Evolutionary conservation across 1,284 basidiomycete genomes (phyloP).

Genomic region (Fomitopsis betulina): DNA sequence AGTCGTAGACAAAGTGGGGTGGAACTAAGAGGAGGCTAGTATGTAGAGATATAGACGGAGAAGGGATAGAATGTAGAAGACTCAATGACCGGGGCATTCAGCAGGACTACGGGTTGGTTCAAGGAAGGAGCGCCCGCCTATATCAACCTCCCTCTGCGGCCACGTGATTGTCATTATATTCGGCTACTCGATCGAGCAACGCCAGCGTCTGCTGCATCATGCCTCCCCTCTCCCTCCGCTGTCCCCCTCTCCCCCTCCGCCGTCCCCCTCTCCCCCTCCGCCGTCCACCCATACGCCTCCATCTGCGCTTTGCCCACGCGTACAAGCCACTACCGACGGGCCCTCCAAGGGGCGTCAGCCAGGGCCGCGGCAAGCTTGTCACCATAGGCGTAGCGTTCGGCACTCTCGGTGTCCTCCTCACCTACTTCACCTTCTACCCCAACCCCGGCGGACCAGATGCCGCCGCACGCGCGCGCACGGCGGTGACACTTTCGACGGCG

Average conservation of each 20-base stretch:
- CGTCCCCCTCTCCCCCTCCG: neutral
- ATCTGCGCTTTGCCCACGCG: neutral
- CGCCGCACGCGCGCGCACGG: neutral
- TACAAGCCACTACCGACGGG: neutral
- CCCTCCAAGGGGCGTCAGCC: neutral
- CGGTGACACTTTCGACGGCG: constrained; percentile 35
- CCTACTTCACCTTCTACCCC: constrained; percentile 39
- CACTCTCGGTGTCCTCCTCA: constrained; percentile 27
- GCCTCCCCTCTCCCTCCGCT: neutral
- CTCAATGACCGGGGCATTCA: neutral
- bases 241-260: neutral
- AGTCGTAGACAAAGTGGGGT: constrained; percentile 12
- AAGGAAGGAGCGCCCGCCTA: neutral
- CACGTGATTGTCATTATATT: neutral
- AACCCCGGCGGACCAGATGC: no score
- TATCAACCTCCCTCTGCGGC: neutral
- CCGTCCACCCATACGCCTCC: neutral
- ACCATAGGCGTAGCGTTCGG: neutral
- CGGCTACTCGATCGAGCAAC: neutral
- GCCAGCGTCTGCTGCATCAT: constrained; percentile 18
- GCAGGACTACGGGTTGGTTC: neutral
- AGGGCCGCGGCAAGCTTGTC: neutral
- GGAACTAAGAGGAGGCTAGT: neutral
- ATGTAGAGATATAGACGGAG: neutral
- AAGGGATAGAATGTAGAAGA: neutral